Base-by-base conservation (phyloP, 2,329 filamentous ascomycete species). In the Sporothrix luriei region DNA sequence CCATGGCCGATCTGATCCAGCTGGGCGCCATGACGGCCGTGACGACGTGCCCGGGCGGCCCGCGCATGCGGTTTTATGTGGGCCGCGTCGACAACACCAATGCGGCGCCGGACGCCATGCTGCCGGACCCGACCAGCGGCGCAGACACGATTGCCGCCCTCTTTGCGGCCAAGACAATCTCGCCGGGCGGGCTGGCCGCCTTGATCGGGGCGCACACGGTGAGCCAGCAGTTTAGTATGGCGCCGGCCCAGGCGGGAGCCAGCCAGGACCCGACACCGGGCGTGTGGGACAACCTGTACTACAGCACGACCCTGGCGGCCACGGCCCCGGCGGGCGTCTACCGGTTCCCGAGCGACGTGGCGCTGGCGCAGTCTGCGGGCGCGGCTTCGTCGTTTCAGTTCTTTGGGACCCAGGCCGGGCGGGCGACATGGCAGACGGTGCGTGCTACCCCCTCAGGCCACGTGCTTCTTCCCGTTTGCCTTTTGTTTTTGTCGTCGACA, bases 191-290 rank as follows among this genome's bases (percentile, higher is more conserved):
- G 52, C 79, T 87, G 3, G 81, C 83, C 0, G 84, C 85, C 0
- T 80, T 87, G 1, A 73, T 87, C 1, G 85, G 85, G 65, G 84
- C 85, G 0, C 85, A 87, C 75, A 82, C 81, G 3, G 77, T 80
- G 11, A 81, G 83, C 19, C 80, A 78, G 72, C 84, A 87, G 73
- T 79, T 78, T 67, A 80, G 81, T 70, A 79, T 82, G 68, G 80
- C 84, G 69, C 71, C 78, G 0, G 61, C 73, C 3, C 76, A 79
- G 19, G 76, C 77, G 4, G 80, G 78, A 51, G 76, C 76, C 3
- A 74, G 81, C 0, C 80, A 84, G 68, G 84, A 86, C 71, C 77
- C 78, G 3, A 85, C 84, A 0, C 83, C 82, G 0, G 80, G 79
- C 16, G 75, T 81, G 0, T 87, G 83, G 84, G 84, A 87, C 70